Conservation (phyloP, 768 basidiomycete species). For the Mycena chlorophos region DNA sequence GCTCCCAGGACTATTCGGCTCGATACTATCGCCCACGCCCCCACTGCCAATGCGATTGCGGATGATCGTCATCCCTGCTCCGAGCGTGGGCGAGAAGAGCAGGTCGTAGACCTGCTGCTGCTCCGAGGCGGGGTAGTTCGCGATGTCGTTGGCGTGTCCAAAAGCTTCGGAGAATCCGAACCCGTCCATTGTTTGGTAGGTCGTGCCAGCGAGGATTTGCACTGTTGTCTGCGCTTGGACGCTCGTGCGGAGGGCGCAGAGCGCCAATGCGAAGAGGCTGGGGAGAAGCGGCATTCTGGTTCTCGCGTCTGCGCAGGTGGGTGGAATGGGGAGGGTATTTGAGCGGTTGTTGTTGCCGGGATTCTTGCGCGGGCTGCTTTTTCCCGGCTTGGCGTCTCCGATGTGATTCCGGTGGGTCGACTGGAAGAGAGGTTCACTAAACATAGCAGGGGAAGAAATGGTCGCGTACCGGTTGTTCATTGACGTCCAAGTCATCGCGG, state of each 20-base stretch:
- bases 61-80: slow-evolving; percentile 16
- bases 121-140: slow-evolving; percentile 6
- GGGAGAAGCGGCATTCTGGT: not conserved
- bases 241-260: not conserved
- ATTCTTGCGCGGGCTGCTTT: too few relatives aligned
- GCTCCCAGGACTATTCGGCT: slow-evolving; percentile 9
- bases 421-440: too few relatives aligned
- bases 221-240: slow-evolving; percentile 7
- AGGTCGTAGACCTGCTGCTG: slow-evolving; percentile 13
- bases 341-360: too few relatives aligned
- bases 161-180: slow-evolving; percentile 17
- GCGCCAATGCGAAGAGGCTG: not conserved
- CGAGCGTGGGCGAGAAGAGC: slow-evolving; percentile 10
- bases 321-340: not conserved
- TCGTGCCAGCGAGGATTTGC: slow-evolving; percentile 2
- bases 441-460: too few relatives aligned
- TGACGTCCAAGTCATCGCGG: too few relatives aligned
- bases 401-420: too few relatives aligned
- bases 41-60: slow-evolving; percentile 17
- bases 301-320: not conserved
- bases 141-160: slow-evolving; percentile 13
- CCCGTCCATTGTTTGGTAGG: slow-evolving; percentile 18
- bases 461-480: too few relatives aligned
- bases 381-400: too few relatives aligned
- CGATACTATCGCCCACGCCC: slow-evolving; percentile 9